A percentile compares a stretch with the other conserved stretches of the same genome.
These are phyloP conservation scores for Stenocarpella maydis DNA, from an alignment of 2,329 filamentous ascomycete species.

Conservation along the genomic window DNA sequence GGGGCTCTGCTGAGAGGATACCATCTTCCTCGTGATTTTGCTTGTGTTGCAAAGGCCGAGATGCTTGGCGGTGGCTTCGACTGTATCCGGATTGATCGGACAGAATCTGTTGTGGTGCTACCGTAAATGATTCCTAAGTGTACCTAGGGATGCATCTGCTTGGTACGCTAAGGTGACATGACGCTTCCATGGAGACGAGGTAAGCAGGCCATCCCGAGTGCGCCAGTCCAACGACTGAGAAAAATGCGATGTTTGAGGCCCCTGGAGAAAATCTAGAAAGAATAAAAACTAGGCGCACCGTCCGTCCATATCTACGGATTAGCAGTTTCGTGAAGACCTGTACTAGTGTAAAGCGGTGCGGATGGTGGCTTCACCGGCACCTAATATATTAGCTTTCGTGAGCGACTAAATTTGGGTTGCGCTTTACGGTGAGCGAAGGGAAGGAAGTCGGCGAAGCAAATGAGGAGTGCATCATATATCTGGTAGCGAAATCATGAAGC, in stretches of 20 bases:
- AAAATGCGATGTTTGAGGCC: background rate
- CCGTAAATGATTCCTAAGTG: no score
- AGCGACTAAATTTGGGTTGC: background rate
- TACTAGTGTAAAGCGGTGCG: background rate
- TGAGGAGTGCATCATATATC: background rate
- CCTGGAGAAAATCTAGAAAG: background rate
- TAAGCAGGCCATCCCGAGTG: background rate
- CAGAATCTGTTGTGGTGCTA: background rate
- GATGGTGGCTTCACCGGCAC: background rate
- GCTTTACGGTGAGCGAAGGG: background rate
- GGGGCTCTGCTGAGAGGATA: no score
- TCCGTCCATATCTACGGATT: no score
- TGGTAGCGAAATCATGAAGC: no score
- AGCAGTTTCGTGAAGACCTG: background rate
- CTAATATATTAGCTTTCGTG: background rate
- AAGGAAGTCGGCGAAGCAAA: background rate
- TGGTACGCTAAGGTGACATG: no score
- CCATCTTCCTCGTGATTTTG: background rate
- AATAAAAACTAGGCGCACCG: background rate
- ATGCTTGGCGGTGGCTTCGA: background rate
- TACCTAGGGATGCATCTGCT: no score
- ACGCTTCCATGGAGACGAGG: no score
- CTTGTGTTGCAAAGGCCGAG: background rate
- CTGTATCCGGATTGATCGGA: background rate
- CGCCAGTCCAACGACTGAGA: background rate